phyloP scores from a whole-genome alignment of 140 eudicot species.

The Senecio squalidus region DNA sequence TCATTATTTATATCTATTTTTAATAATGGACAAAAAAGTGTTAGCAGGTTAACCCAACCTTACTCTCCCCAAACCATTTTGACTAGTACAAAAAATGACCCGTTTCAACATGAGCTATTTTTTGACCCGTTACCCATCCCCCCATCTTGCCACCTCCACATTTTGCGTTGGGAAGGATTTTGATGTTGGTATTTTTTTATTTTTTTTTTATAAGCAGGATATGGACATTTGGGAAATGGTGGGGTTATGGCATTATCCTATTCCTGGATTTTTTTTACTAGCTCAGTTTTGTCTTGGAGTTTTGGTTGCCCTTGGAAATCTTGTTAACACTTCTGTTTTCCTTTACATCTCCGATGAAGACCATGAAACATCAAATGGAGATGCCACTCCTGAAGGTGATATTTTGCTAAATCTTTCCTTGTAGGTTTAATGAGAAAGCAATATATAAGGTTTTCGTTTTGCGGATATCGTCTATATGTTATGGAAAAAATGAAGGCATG shows the following conservation, averaged over 20 bases:
- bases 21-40: background rate
- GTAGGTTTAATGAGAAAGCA: background rate
- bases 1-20: background rate
- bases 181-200: background rate
- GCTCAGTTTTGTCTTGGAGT: slow-evolving; percentile 67
- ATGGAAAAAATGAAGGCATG: background rate
- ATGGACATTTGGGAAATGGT: slow-evolving; percentile 66
- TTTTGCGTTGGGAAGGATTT: background rate
- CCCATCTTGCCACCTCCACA: background rate
- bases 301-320: slow-evolving; percentile 59
- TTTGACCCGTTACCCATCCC: background rate
- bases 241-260: slow-evolving; percentile 69
- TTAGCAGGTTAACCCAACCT: background rate
- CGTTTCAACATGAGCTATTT: background rate
- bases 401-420: background rate
- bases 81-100: background rate
- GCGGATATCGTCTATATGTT: background rate
- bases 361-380: slow-evolving; percentile 28
- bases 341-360: slow-evolving; percentile 43
- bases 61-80: background rate
- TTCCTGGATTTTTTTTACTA: slow-evolving; percentile 60
- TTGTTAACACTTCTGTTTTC: slow-evolving; percentile 65
- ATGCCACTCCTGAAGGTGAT: slow-evolving; percentile 40
- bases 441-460: background rate
- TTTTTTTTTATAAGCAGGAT: slow-evolving; percentile 34